Evolutionary conservation across 495 filamentous ascomycete species (phyloP), one percentile per base, ranked within the genome.

Genomic region (Thermochaetoides thermophila): DNA sequence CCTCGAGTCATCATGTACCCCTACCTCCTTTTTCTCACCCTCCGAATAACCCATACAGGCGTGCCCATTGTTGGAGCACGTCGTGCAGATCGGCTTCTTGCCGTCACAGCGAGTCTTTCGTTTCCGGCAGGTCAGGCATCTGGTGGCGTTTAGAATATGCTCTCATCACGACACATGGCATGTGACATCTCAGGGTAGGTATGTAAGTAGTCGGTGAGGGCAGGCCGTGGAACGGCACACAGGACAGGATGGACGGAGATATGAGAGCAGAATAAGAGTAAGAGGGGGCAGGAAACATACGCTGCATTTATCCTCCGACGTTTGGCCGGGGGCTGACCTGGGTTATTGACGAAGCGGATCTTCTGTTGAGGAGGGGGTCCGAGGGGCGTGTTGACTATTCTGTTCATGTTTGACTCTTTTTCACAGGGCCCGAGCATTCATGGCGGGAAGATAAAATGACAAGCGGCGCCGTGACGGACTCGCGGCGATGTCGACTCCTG

Each of bases 21-120:
- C 31, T 14, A 35, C 45, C 17, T 64, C 56, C 44, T 51, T 62
- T 44, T 50, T 58, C 47, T 56, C 62, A 7, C 49, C 31, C 17
- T 78, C 73, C 24, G 58, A 66, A 42, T 83, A 84, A 21, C 79
- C 78, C 12, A 74, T 55, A 50, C 79, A 84, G 7, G 62, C 52
- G 46, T 84, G 78, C 12, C 78, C 77, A 52, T 78, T 80, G 42
- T 81, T 77, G 28, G 67, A 67, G 45, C 79, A 84, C 15, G 79
- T 84, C 37, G 74, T 74, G 55, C 79, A 84, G 2, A 70, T 65
- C 53, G 76, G 76, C 42, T 74, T 72, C 57, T 82, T 77, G 35
- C 81, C 81, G 17, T 78, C 81, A 51, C 81, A 86, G 53, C 81
- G 69, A 35, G 81, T 85, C 59, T 86, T 86, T 55, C 81, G 70